Evolutionary conservation across 1,139 yeast species (phyloP).

Genomic region (Candida gigantensis): DNA sequence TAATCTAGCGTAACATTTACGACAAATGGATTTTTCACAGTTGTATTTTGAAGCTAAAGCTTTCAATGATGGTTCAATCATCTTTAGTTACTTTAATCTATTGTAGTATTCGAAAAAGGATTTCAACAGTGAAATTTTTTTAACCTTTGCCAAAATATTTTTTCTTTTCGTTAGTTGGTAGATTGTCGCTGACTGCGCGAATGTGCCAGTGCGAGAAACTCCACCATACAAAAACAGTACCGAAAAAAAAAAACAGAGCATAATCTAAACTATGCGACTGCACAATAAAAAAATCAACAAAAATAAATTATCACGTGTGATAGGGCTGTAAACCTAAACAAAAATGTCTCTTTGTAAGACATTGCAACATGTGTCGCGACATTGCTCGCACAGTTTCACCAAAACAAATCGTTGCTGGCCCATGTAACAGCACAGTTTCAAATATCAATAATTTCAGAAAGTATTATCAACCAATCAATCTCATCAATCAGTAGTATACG

Average conservation of each 20-base stretch:
- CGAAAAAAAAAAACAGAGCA: not conserved
- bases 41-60: constrained; percentile 99
- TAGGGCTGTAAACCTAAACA: constrained; percentile 9
- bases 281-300: not conserved
- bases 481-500: too few species aligned
- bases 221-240: not conserved
- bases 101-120: constrained; percentile 4
- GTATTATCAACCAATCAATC: not conserved
- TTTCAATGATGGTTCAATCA: constrained; percentile 99
- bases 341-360: not conserved
- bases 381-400: not conserved
- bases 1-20: constrained; percentile 99
- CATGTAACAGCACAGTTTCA: not conserved
- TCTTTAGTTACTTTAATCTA: constrained; percentile 30
- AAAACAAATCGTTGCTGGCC: not conserved
- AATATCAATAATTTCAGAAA: not conserved
- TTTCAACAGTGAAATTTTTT: constrained; percentile 3
- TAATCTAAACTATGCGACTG: not conserved
- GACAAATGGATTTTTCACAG: constrained; percentile 99
- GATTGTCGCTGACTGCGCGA: too few species aligned
- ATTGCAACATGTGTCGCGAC: not conserved
- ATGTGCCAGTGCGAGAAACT: too few species aligned
- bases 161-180: too few species aligned
- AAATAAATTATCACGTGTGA: not conserved
- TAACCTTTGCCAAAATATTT: not conserved